Conservation (phyloP, 495 filamentous ascomycete genomes). For the Aspergillus diversus region DNA sequence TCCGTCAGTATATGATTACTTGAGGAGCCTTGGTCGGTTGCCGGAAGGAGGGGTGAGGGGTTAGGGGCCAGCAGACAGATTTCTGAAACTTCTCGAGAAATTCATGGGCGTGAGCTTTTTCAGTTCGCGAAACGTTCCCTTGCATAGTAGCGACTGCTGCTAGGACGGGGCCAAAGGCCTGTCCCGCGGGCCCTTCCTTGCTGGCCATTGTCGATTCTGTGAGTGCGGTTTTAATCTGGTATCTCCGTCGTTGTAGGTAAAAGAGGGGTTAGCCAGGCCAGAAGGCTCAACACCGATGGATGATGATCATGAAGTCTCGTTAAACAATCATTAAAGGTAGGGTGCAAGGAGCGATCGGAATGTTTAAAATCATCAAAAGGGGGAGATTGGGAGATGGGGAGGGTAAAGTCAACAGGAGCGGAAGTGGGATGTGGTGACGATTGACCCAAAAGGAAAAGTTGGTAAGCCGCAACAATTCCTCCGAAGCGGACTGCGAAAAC, state of each 20-base stretch:
- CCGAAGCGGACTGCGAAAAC: slow-evolving; percentile 17
- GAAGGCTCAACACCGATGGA: slow-evolving; percentile 31
- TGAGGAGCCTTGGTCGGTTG: not conserved
- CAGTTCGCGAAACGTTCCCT: slow-evolving; percentile 74
- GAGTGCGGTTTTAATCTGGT: slow-evolving; percentile 24
- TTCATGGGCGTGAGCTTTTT: slow-evolving; percentile 88
- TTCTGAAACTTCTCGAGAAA: slow-evolving; percentile 97
- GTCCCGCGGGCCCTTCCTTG: slow-evolving; percentile 58
- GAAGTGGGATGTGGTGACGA: slow-evolving; percentile 49
- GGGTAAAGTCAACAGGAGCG: slow-evolving; percentile 20
- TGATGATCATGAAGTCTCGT: slow-evolving; percentile 33
- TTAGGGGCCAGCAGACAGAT: slow-evolving; percentile 67
- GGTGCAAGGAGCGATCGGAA: slow-evolving; percentile 3
- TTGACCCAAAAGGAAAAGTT: slow-evolving; percentile 33
- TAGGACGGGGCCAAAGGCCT: slow-evolving; percentile 82
- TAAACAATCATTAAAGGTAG: slow-evolving; percentile 19
- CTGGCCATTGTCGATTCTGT: slow-evolving; percentile 64
- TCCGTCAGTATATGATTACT: slow-evolving; percentile 16
- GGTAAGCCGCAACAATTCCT: slow-evolving; percentile 29
- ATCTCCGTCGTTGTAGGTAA: slow-evolving; percentile 18
- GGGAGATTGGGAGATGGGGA: slow-evolving; percentile 24
- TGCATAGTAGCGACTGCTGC: slow-evolving; percentile 89
- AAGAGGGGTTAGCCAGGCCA: slow-evolving; percentile 36
- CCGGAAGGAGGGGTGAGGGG: slow-evolving; percentile 18
- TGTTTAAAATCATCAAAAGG: slow-evolving; percentile 13